Evolutionary conservation across 2,329 filamentous ascomycete genomes (phyloP).

Genomic region (Tolypocladium capitatum): DNA sequence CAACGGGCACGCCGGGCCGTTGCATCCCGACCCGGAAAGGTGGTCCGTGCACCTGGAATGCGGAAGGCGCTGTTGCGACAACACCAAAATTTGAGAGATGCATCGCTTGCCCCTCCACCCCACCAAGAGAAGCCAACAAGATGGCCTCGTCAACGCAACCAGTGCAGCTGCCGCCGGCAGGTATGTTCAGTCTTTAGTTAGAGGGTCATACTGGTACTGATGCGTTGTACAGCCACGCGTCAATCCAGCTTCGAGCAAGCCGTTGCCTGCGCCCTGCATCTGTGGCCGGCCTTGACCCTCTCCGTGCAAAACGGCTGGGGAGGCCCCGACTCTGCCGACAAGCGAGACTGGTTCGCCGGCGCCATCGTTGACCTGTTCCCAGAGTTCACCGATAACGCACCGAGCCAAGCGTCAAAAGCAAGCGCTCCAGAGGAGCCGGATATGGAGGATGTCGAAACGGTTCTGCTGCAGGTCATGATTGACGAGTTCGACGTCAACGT

Average conservation of each 20-base stretch:
- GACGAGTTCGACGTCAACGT: conserved; percentile 92
- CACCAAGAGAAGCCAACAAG: background rate
- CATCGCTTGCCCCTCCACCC: background rate
- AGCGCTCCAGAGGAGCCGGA: conserved; percentile 42
- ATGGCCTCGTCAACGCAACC: conserved; percentile 19
- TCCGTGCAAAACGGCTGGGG: conserved; percentile 83
- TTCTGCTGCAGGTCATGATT: conserved; percentile 79
- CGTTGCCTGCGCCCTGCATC: conserved; percentile 71
- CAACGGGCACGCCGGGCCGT: background rate
- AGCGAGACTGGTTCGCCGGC: conserved; percentile 93
- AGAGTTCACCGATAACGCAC: conserved; percentile 39
- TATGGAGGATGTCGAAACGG: conserved; percentile 65
- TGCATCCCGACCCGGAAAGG: background rate
- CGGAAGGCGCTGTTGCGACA: background rate
- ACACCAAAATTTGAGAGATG: background rate
- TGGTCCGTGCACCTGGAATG: background rate
- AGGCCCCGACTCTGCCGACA: conserved; percentile 67
- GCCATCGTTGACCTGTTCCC: conserved; percentile 71
- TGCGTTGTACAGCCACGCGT: conserved; percentile 30
- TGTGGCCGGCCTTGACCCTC: conserved; percentile 79
- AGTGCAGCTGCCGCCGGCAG: conserved; percentile 16
- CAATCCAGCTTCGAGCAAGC: conserved; percentile 69
- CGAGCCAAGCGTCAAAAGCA: conserved; percentile 13
- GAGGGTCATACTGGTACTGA: background rate
- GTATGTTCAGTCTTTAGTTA: conserved; percentile 8